Evolutionary conservation across 495 filamentous ascomycete species (phyloP), one percentile per base, ranked within the genome.

Genomic region (Talaromyces adpressus): DNA sequence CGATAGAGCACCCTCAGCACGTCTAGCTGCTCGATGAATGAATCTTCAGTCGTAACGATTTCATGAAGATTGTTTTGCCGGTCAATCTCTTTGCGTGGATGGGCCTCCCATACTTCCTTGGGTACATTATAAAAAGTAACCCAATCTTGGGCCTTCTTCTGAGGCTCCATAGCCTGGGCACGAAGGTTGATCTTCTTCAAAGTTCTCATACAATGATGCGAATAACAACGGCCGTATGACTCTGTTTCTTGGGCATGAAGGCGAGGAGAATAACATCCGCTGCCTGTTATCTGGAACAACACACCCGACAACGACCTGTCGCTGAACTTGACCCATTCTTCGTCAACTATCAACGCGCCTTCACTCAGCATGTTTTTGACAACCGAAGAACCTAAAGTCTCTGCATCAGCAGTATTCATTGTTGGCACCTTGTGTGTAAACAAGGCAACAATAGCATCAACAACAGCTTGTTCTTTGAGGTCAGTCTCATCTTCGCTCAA

Each of bases 391-490:
- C 90, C 89, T 22, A 99, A 79, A 6, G 88, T 87, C 71, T 99
- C 94, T 2, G 95, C 95, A 80, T 98, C 94, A 2, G 94, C 92
- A 53, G 92, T 92, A 68, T 99, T 98, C 94, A 99, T 98, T 0
- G 93, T 99, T 1, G 95, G 92, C 2, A 99, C 92, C 73, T 96
- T 97, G 75, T 92, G 86, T 16, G 92, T 96, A 71, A 99, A 98
- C 22, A 99, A 78, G 8, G 87, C 91, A 23, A 97, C 87, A 49
- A 98, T 84, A 2, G 90, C 93, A 60, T 97, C 92, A 34, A 89
- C 87, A 53, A 98, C 83, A 5, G 89, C 86, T 62, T 89, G 87
- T 69, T 90, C 84, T 68, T 89, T 91, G 23, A 99, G 82, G 75
- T 99, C 92, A 49, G 77, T 80, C 62, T 88, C 86, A 18, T 92